phyloP scores from a whole-genome alignment of 352 stramenopile species.

The Globisporangium parvum region DNA sequence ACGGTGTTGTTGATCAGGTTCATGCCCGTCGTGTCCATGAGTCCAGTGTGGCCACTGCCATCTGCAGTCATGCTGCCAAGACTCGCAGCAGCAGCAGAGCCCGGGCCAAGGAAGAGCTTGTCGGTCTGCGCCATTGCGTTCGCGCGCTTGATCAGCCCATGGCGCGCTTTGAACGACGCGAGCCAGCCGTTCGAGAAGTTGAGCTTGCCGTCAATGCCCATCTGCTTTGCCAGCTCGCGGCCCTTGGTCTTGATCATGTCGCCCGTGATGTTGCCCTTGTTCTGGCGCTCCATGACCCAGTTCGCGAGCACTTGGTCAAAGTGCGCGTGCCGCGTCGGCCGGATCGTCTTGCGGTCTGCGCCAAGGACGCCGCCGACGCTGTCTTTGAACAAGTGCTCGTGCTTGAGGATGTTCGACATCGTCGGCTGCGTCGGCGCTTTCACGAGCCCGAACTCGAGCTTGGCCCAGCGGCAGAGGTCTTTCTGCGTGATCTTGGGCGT shows the following conservation, averaged over 20 bases:
- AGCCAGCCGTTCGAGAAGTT: conserved; percentile 86
- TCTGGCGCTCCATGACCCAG: conserved; percentile 87
- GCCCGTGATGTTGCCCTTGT: conserved; percentile 85
- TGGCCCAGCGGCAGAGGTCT: conserved; percentile 82
- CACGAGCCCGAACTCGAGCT: conserved; percentile 85
- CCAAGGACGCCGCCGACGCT: conserved; percentile 73
- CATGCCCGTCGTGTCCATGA: conserved; percentile 52
- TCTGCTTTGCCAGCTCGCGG: conserved; percentile 76
- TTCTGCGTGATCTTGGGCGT: conserved; percentile 88
- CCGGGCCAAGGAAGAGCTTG: conserved; percentile 15
- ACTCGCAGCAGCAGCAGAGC: conserved; percentile 2
- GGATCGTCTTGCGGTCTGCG: conserved; percentile 65
- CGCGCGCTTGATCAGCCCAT: conserved; percentile 70
- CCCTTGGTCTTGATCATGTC: conserved; percentile 87
- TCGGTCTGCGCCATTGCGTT: conserved; percentile 30
- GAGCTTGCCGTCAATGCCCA: conserved; percentile 75
- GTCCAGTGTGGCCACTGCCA: conserved; percentile 8
- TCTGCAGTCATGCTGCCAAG: neutral
- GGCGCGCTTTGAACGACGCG: conserved; percentile 77
- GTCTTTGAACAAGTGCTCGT: conserved; percentile 84
- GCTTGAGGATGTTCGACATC: conserved; percentile 61
- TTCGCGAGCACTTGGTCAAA: conserved; percentile 70
- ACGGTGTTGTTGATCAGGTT: conserved; percentile 19
- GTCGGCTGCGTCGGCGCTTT: conserved; percentile 55
- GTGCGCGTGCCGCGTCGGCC: conserved; percentile 10